Conservation (phyloP, 2,329 filamentous ascomycete genomes). For the Nigrospora sphaerica region DNA sequence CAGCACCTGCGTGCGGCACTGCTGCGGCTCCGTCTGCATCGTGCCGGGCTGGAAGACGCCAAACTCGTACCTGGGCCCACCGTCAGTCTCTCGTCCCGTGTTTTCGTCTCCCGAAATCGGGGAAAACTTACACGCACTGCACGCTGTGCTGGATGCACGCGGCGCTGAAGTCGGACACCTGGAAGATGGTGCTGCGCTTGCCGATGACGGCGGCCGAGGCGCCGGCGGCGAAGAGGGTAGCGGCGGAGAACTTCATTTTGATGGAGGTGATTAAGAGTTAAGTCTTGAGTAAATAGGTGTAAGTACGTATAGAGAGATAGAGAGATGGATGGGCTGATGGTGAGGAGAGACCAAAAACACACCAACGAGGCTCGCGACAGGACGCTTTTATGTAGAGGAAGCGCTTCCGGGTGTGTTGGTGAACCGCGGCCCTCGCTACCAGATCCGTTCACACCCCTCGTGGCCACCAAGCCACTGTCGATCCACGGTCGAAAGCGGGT, state of each 20-base stretch:
- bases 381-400: too few relatives aligned
- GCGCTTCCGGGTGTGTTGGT: too few relatives aligned
- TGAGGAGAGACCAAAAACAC: too few relatives aligned
- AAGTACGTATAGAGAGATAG: too few relatives aligned
- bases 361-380: too few relatives aligned
- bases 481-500: too few relatives aligned
- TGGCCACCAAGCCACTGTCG: too few relatives aligned
- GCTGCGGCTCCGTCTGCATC: not conserved
- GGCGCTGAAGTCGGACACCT: slow-evolving; percentile 1
- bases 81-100: not conserved
- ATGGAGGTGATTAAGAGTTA: too few relatives aligned
- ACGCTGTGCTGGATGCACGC: not conserved
- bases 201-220: not conserved
- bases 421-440: too few relatives aligned
- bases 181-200: not conserved
- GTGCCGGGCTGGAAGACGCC: slow-evolving; percentile 1
- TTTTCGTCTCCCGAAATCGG: not conserved
- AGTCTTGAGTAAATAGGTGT: too few relatives aligned
- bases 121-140: slow-evolving; percentile 1
- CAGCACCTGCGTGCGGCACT: not conserved
- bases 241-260: slow-evolving; percentile 2
- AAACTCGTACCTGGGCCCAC: not conserved
- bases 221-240: not conserved
- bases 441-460: too few relatives aligned
- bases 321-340: too few relatives aligned